Base-by-base conservation (phyloP, 2,329 filamentous ascomycete species). In the Parastagonospora nodorum region DNA sequence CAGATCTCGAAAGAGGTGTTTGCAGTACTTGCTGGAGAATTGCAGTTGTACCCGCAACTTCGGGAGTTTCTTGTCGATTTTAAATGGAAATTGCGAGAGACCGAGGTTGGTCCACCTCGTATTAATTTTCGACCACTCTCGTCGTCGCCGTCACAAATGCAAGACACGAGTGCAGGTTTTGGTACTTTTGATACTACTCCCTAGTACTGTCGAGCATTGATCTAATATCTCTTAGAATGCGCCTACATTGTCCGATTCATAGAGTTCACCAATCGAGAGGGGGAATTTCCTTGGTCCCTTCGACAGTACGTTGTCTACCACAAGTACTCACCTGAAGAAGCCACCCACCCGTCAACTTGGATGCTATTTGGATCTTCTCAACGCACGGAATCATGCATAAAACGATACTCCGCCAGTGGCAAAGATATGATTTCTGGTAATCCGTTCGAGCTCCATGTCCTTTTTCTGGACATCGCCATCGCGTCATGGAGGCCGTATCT, bases 401-500 rank as follows among this genome's bases (percentile, higher is more conserved):
- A 53, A 31, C 2, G 45, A 11, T 50, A 55, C 15, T 19, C 39
- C 11, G 31, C n/a, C 29, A 42, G 45, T 27, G 28, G 39, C 14
- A 29, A 42, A 28, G n/a, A n/a, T n/a, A n/a, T n/a, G n/a, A n/a
- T n/a, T n/a, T n/a, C n/a, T n/a, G n/a, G n/a, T n/a, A n/a, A 63
- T 49, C 63, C 63, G 1, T 62, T 67, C 15, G 63, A 65, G 24
- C 46, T 67, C 1, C 63, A 67, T 29, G 40, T 50, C 8, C 59
- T 62, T 3, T 62, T 67, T 15, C 40, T 67, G 1, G 53, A 60
- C 33, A 60, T 50, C 11, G 57, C 50, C 5, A 60, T 65, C 24
- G 40, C 48, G 4, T 58, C 52, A 12, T 63, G 58, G 60, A 49
- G 54, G 27, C 57, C 55, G 2, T 64, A 62, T 42, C 30, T 65